Evolutionary conservation across 1,139 yeast genomes (phyloP).

Genomic region (Nematodospora anomalae): DNA sequence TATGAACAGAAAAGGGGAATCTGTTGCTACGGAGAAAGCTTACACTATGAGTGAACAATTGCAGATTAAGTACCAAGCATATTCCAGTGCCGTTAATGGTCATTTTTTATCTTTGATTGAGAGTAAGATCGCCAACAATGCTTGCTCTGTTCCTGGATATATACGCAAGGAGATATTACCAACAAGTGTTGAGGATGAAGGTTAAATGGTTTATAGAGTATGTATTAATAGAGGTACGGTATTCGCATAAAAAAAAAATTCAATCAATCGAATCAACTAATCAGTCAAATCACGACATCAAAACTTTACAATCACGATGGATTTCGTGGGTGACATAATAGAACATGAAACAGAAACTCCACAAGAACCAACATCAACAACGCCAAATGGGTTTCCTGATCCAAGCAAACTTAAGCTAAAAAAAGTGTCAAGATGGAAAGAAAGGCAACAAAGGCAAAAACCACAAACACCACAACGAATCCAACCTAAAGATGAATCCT

Average conservation of each 20-base stretch:
- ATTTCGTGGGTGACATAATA: constrained; percentile 72
- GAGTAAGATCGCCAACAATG: constrained; percentile 19
- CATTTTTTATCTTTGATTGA: constrained; percentile 20
- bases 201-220: neutral
- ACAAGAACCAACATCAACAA: constrained; percentile 20
- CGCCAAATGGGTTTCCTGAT: constrained; percentile 45
- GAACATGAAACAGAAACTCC: constrained; percentile 56
- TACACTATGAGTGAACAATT: constrained; percentile 5
- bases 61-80: constrained; percentile 11
- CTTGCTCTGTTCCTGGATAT: constrained; percentile 13
- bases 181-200: neutral
- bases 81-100: constrained; percentile 19
- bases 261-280: too few relatives aligned
- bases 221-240: too few relatives aligned
- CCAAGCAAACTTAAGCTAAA: constrained; percentile 26
- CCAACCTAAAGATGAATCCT: constrained; percentile 2
- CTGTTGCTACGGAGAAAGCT: constrained; percentile 9
- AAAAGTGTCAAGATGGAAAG: constrained; percentile 29
- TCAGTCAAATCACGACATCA: too few relatives aligned
- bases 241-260: neutral
- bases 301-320: too few relatives aligned
- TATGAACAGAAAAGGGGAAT: constrained; percentile 5
- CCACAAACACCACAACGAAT: constrained; percentile 2
- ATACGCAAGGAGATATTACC: constrained; percentile 7
- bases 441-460: constrained; percentile 10